phyloP scores from a whole-genome alignment of 805 yeast genomes.

The Tetrapisispora iriomotensis region DNA sequence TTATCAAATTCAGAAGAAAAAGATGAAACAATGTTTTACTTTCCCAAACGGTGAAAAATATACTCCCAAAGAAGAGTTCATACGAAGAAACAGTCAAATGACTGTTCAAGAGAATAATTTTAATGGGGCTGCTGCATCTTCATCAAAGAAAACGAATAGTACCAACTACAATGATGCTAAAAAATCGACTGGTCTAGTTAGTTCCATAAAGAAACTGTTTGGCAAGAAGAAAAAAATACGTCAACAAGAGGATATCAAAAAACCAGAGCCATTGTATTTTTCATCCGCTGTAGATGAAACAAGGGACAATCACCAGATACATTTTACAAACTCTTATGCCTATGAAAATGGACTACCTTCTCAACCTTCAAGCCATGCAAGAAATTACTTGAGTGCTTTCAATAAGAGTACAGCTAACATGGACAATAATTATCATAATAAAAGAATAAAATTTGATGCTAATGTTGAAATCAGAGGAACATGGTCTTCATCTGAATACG shows the following conservation, averaged over 20 bases:
- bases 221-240: neutral
- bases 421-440: neutral
- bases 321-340: neutral
- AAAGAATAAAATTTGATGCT: conserved; percentile 15
- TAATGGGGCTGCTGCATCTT: neutral
- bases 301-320: neutral
- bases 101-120: neutral
- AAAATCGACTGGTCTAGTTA: neutral
- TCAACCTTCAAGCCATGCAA: too few relatives aligned
- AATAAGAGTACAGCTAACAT: neutral
- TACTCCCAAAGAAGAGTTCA: conserved; percentile 18
- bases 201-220: neutral
- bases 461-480: conserved; percentile 21
- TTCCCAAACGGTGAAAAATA: conserved; percentile 29
- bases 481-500: conserved; percentile 23
- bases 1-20: conserved; percentile 24
- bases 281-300: too few relatives aligned
- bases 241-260: neutral
- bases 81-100: neutral
- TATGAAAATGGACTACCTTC: too few relatives aligned
- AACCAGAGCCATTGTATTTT: neutral
- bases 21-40: conserved; percentile 22
- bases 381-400: neutral
- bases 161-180: neutral
- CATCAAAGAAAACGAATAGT: neutral